Percentiles rank a stretch among this genome's conserved stretches.
Conservation (phyloP, 768 basidiomycete genomes). For the Lenzites betulinus region DNA sequence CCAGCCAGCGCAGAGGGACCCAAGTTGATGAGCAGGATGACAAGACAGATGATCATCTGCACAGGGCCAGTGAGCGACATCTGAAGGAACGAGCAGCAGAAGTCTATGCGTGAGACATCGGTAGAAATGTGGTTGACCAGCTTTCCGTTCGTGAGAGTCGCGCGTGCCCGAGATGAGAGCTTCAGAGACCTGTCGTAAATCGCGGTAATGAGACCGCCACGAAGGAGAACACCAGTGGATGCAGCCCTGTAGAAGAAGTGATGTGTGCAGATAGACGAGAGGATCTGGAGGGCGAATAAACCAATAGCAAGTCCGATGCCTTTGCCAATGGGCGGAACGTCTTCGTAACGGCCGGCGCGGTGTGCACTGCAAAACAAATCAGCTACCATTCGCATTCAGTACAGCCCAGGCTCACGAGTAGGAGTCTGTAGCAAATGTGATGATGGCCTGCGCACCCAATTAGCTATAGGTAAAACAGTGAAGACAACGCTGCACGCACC, state of each 20-base stretch:
- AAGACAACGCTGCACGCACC: conserved; percentile 38
- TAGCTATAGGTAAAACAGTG: not conserved
- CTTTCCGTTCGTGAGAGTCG: conserved; percentile 82
- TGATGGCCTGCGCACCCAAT: conserved; percentile 51
- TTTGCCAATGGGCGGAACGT: conserved; percentile 45
- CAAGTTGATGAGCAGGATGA: conserved; percentile 72
- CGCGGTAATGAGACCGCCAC: conserved; percentile 84
- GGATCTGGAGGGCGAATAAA: conserved; percentile 67
- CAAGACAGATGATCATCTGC: conserved; percentile 75
- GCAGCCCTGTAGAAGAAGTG: conserved; percentile 83
- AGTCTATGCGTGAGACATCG: conserved; percentile 90
- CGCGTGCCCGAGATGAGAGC: conserved; percentile 77
- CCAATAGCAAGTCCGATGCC: conserved; percentile 79
- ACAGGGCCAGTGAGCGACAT: conserved; percentile 79
- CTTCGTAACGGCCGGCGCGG: conserved; percentile 23
- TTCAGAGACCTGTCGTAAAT: conserved; percentile 79
- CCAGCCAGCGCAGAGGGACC: conserved; percentile 61
- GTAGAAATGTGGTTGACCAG: conserved; percentile 94
- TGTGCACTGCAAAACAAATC: conserved; percentile 24
- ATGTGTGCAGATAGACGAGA: conserved; percentile 67
- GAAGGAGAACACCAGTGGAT: conserved; percentile 75
- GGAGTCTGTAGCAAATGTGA: conserved; percentile 67
- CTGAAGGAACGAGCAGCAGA: conserved; percentile 78
- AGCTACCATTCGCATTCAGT: not conserved
- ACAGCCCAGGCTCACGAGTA: conserved; percentile 42